A percentile compares a stretch with the other conserved stretches of the same genome.
These are phyloP conservation scores for Pseudoneurospora amorphoporcata DNA, from an alignment of 495 filamentous ascomycete genomes.

Conservation along the genomic window DNA sequence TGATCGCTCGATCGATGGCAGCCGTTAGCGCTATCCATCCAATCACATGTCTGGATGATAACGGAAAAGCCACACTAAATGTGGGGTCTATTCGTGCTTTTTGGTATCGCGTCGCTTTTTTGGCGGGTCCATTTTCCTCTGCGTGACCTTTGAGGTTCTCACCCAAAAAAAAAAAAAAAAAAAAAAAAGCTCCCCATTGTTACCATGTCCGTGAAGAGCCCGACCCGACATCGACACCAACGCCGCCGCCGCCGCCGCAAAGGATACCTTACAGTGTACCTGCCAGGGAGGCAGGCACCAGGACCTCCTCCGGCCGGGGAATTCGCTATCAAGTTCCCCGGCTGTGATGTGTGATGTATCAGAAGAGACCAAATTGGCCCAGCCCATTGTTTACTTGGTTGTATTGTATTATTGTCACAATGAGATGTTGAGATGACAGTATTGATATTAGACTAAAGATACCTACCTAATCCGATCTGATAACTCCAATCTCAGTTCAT, in stretches of 20 bases:
- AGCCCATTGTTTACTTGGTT: neutral
- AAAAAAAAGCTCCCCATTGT: neutral
- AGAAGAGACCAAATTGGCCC: neutral
- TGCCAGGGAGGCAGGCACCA: neutral
- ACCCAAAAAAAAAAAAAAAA: neutral
- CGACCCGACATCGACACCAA: neutral
- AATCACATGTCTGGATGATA: neutral
- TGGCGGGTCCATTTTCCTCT: neutral
- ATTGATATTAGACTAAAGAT: neutral
- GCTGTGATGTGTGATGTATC: neutral
- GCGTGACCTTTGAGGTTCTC: neutral
- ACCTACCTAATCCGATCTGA: neutral
- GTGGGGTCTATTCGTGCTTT: neutral
- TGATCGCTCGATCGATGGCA: neutral
- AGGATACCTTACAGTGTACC: neutral
- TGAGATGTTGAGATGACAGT: neutral
- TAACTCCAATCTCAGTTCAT: neutral
- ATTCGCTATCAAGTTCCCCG: neutral
- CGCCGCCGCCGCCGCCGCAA: neutral
- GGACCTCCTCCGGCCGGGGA: neutral
- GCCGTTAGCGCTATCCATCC: neutral
- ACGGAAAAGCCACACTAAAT: neutral
- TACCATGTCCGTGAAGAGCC: neutral
- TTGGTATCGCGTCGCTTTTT: neutral
- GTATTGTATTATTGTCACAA: neutral